phyloP scores from a whole-genome alignment of 495 filamentous ascomycete species.

The Penicillium pulvis region DNA sequence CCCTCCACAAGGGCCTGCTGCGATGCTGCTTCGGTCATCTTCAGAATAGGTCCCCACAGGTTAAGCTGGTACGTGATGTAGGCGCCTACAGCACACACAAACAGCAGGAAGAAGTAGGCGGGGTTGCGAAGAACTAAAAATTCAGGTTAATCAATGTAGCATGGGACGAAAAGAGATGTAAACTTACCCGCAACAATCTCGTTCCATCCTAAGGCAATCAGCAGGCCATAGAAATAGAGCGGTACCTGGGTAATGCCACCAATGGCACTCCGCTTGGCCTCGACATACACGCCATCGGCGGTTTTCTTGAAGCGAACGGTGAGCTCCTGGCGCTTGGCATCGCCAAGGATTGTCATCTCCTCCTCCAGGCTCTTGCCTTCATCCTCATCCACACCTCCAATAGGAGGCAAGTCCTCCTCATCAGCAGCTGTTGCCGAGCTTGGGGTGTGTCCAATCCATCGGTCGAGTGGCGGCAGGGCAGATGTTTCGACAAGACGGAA shows the following conservation, averaged over 20 bases:
- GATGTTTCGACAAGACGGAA: constrained; percentile 73
- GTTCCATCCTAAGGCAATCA: constrained; percentile 94
- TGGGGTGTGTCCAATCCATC: constrained; percentile 83
- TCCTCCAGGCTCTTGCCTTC: constrained; percentile 92
- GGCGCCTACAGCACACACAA: constrained; percentile 70
- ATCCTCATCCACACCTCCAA: constrained; percentile 88
- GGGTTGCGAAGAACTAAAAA: constrained; percentile 84
- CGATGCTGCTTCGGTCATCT: constrained; percentile 88
- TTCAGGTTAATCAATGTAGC: constrained; percentile 14
- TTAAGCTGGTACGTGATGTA: constrained; percentile 93
- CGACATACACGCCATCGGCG: constrained; percentile 94
- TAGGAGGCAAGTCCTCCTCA: constrained; percentile 84
- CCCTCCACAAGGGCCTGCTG: constrained; percentile 85
- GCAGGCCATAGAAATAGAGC: constrained; percentile 86
- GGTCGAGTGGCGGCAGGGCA: constrained; percentile 74
- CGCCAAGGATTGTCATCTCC: constrained; percentile 90
- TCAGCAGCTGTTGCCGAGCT: constrained; percentile 73
- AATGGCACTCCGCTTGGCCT: constrained; percentile 94
- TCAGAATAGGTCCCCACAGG: constrained; percentile 91
- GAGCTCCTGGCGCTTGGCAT: constrained; percentile 84
- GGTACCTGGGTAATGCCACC: constrained; percentile 94
- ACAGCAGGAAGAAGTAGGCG: constrained; percentile 84
- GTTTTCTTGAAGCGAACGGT: constrained; percentile 96
- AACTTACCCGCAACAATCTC: constrained; percentile 86
- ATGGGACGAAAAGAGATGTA: constrained; percentile 2